Conservation (phyloP, 306 rosid genomes). For the Biancaea sappan region DNA sequence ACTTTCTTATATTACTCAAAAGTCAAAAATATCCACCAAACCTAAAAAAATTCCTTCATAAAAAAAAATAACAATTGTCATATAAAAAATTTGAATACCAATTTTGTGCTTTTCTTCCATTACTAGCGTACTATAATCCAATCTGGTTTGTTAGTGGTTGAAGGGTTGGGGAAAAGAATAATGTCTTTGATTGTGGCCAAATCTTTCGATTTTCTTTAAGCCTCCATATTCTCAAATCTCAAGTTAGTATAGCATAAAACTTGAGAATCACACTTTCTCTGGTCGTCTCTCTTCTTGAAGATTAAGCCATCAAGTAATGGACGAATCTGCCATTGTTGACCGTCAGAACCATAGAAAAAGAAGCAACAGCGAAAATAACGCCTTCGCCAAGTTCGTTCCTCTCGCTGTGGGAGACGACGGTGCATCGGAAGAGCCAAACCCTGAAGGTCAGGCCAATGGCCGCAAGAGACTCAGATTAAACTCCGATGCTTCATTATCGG, state of each 20-base stretch:
- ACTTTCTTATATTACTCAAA: too few relatives aligned
- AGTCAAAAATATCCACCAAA: too few relatives aligned
- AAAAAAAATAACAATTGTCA: too few relatives aligned
- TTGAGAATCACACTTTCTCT: neutral
- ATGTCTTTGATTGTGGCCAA: neutral
- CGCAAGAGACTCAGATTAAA: conserved; percentile 32
- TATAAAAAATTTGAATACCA: too few relatives aligned
- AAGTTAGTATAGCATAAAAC: neutral
- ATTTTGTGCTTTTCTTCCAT: neutral
- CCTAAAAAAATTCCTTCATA: too few relatives aligned
- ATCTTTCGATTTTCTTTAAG: neutral
- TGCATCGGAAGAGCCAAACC: neutral
- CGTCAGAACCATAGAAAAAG: conserved; percentile 32
- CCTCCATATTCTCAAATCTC: neutral
- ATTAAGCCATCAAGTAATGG: neutral
- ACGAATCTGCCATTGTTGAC: neutral
- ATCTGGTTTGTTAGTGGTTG: neutral
- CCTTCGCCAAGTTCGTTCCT: conserved; percentile 32
- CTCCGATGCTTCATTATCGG: neutral
- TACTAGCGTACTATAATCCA: too few relatives aligned
- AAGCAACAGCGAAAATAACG: conserved; percentile 25
- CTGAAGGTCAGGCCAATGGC: conserved; percentile 8
- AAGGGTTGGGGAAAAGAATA: neutral
- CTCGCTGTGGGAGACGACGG: conserved; percentile 24
- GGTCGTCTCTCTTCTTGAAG: neutral